Percentiles rank a stretch among this genome's conserved stretches.
phyloP scores from a whole-genome alignment of 306 rosid genomes.

The Begonia masoniana region DNA sequence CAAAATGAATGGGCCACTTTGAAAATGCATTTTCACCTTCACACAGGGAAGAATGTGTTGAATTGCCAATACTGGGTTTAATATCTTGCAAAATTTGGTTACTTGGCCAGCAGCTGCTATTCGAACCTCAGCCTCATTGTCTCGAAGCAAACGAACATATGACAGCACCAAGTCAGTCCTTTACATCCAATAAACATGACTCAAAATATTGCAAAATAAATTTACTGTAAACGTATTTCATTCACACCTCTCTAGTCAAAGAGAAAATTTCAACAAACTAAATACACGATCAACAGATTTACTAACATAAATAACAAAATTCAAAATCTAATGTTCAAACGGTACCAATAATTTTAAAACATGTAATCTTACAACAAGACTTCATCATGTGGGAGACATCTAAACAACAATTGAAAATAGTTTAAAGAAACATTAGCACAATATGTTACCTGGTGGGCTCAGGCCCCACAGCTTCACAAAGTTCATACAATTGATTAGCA shows the following conservation, averaged over 20 bases:
- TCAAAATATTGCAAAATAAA: no score
- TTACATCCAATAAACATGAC: no score
- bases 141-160: conserved; percentile 89
- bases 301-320: no score
- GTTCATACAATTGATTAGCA: conserved; percentile 89
- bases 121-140: conserved; percentile 98
- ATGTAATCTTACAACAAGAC: no score
- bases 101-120: conserved; percentile 99
- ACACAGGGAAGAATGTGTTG: conserved; percentile 96
- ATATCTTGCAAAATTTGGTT: conserved; percentile 88
- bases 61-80: conserved; percentile 75
- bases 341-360: no score
- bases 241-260: no score
- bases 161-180: conserved; percentile 92
- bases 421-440: background rate
- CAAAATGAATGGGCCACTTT: background rate
- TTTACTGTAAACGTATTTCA: no score
- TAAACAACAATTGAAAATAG: no score
- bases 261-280: no score
- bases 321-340: no score
- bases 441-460: conserved; percentile 73
- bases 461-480: conserved; percentile 97
- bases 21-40: conserved; percentile 39
- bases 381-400: no score
- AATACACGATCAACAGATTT: no score